Base-by-base conservation (phyloP, 225 moss, liverwort and hornwort genomes). In the Pseudisothecium myosuroides region DNA sequence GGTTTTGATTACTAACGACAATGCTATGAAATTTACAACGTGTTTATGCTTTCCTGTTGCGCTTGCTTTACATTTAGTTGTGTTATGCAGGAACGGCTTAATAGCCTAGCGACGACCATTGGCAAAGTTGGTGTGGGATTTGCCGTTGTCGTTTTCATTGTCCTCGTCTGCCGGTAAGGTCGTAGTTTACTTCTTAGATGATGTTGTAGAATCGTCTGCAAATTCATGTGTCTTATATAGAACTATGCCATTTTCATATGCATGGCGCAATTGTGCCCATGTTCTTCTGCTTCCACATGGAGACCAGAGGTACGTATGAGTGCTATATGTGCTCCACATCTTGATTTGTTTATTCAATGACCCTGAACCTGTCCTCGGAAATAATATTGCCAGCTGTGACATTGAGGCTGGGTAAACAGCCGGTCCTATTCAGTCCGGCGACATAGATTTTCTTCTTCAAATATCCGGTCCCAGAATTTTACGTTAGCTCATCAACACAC, bases 61-160 rank as follows among this genome's bases (percentile, higher is more conserved):
- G 49, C 58, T 64, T 85, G 36, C 68, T 81, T 50, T 78, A 88
- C 47, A 73, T 63, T 77, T 15, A 29, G 7, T 56, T 58, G 39
- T 75, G 64, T 82, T 82, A 84, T 91, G 73, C 94, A 98, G 93
- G 95, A 91, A 86, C 95, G 96, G 12, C 91, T 98, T 62, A 96
- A 98, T 80, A 85, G 15, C 60, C 92, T 98, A 52, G 98, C 96
- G 32, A 96, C 98, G 8, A 95, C 91, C n/a, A 95, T 98, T 87
- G 98, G 98, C 72, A 96, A 96, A 93, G 31, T 98, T 89, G 98
- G 98, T 71, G 91, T 98, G 41, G 86, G 64, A 68, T 93, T 96
- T 66, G 98, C 98, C 45, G 90, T 96, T 39, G 50, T 96, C 34
- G 98, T 96, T 36, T 98, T 98, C 89, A 83, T 94, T 81, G 92